These are phyloP conservation scores for Kazachstania sp. DNA, from an alignment of 1,139 yeast genomes.

Conservation along the genomic window DNA sequence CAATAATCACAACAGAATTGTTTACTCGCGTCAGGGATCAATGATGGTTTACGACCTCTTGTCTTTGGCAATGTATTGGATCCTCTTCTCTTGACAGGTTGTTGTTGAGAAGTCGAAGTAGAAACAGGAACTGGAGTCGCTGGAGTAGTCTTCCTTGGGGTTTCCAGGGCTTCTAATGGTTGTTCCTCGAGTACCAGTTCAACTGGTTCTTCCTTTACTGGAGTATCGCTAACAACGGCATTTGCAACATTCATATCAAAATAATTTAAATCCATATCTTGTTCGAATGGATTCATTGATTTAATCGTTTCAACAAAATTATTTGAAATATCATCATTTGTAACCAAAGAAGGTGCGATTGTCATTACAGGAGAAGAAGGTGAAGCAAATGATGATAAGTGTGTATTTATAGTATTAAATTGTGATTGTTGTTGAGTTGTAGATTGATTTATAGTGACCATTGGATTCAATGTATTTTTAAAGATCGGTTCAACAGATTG, in stretches of 20 bases:
- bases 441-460: neutral
- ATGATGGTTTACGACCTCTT: slow-evolving; percentile 14
- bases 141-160: neutral
- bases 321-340: neutral
- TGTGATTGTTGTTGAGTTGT: neutral
- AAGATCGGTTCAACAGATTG: neutral
- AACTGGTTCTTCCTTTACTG: neutral
- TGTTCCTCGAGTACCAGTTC: neutral
- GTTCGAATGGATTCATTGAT: slow-evolving; percentile 5
- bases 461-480: neutral
- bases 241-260: neutral
- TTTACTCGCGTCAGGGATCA: slow-evolving; percentile 17
- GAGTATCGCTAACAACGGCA: neutral
- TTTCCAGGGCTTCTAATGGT: neutral
- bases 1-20: slow-evolving; percentile 38
- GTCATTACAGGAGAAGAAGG: neutral
- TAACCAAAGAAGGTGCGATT: slow-evolving; percentile 3
- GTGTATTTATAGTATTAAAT: neutral
- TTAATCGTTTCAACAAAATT: neutral
- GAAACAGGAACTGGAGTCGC: neutral
- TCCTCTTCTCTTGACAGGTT: neutral
- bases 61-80: slow-evolving; percentile 8
- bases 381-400: no score
- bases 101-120: neutral
- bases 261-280: neutral